phyloP scores from a whole-genome alignment of 768 basidiomycete genomes.

The Austroboletus festivus region DNA sequence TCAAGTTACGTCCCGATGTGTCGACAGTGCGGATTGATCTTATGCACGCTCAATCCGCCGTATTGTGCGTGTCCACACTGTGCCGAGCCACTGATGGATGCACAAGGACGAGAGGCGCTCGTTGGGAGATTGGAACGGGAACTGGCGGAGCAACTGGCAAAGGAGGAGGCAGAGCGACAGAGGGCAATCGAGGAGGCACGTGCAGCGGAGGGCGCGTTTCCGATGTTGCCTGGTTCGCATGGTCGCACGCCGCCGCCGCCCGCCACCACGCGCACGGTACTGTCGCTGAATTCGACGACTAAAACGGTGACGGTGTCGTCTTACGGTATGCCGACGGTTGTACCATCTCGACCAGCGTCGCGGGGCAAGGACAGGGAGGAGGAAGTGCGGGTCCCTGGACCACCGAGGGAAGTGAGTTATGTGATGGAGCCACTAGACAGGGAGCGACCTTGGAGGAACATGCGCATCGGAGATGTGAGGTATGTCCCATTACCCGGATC shows the following conservation, averaged over 20 bases:
- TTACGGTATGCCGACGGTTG: constrained; percentile 38
- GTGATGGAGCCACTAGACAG: constrained; percentile 29
- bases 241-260: constrained; percentile 19
- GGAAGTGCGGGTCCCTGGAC: constrained; percentile 39
- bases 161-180: constrained; percentile 49
- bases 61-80: constrained; percentile 57
- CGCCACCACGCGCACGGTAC: constrained; percentile 46
- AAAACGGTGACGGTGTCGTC: constrained; percentile 54
- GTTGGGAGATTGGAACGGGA: constrained; percentile 43
- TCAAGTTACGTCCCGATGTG: constrained; percentile 58
- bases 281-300: constrained; percentile 54
- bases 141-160: constrained; percentile 40
- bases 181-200: constrained; percentile 47
- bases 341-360: constrained; percentile 34
- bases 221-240: constrained; percentile 38
- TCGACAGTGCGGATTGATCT: constrained; percentile 54
- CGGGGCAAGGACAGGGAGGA: constrained; percentile 36
- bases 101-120: constrained; percentile 34
- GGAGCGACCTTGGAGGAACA: constrained; percentile 44
- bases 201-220: constrained; percentile 58
- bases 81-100: constrained; percentile 35
- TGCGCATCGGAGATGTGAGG: constrained; percentile 28
- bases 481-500: constrained; percentile 37
- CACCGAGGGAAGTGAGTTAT: constrained; percentile 36
- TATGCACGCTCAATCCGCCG: constrained; percentile 57